phyloP scores from a whole-genome alignment of 352 stramenopile genomes.

The Heterotrichella gracilis region DNA sequence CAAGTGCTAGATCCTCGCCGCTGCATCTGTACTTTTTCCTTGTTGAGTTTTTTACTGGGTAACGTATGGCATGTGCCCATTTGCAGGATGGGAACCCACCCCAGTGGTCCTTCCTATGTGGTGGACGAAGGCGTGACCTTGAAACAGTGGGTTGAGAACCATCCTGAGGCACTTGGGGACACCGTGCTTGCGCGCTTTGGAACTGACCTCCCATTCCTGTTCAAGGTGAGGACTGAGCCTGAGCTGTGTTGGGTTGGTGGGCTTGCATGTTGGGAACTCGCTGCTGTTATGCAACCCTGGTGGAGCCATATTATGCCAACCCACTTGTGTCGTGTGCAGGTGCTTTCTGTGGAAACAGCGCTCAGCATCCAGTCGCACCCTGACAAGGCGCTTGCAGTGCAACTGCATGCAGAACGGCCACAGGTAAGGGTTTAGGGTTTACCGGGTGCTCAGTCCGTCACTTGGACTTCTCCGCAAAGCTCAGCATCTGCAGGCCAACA shows the following conservation, averaged over 20 bases:
- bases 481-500: too few relatives aligned
- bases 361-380: constrained; percentile 64
- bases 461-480: too few relatives aligned
- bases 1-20: constrained; percentile 9
- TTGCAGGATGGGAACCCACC: constrained; percentile 58
- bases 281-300: too few relatives aligned
- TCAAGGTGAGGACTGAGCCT: too few relatives aligned
- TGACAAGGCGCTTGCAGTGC: constrained; percentile 34
- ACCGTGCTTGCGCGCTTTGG: neutral
- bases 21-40: neutral
- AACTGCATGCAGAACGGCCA: constrained; percentile 42
- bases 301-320: too few relatives aligned
- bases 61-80: neutral
- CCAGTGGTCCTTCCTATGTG: constrained; percentile 46
- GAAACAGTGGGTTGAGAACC: constrained; percentile 35
- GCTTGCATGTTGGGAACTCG: too few relatives aligned
- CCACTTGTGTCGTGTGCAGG: too few relatives aligned
- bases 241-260: too few relatives aligned
- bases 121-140: constrained; percentile 24
- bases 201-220: constrained; percentile 67
- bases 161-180: constrained; percentile 16
- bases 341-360: constrained; percentile 74
- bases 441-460: too few relatives aligned
- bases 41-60: neutral
- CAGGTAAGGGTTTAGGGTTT: too few relatives aligned